A percentile compares a stretch with the other conserved stretches of the same genome.
These are phyloP conservation scores for Pichia norvegensis DNA, from an alignment of 1,139 yeast species.

Conservation along the genomic window DNA sequence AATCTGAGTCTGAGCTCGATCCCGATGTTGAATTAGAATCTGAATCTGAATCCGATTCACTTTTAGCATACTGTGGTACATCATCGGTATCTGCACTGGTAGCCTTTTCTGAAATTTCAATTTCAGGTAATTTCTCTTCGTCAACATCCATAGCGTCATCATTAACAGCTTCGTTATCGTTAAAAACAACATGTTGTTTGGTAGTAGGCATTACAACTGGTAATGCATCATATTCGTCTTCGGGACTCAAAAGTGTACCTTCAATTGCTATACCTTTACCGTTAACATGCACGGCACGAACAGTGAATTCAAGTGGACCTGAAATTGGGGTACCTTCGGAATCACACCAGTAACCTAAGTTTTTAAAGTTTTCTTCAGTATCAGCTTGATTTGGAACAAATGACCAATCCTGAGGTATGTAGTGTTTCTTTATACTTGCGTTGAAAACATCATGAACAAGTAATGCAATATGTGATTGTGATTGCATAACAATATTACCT, in stretches of 20 bases:
- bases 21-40: slow-evolving; percentile 2
- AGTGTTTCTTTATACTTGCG: slow-evolving; percentile 79
- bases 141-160: slow-evolving; percentile 25
- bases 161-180: slow-evolving; percentile 26
- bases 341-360: slow-evolving; percentile 85
- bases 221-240: slow-evolving; percentile 48
- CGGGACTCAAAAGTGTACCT: slow-evolving; percentile 67
- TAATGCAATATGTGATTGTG: slow-evolving; percentile 91
- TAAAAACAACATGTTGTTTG: slow-evolving; percentile 24
- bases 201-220: slow-evolving; percentile 34
- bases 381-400: slow-evolving; percentile 74
- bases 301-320: slow-evolving; percentile 70
- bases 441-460: slow-evolving; percentile 89
- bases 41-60: slow-evolving; percentile 1
- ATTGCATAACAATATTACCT: slow-evolving; percentile 85
- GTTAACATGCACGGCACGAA: slow-evolving; percentile 64
- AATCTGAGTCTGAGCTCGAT: slow-evolving; percentile 3
- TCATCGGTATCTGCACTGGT: slow-evolving; percentile 1
- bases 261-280: slow-evolving; percentile 81
- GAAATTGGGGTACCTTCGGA: slow-evolving; percentile 64
- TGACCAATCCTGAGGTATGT: slow-evolving; percentile 76
- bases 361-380: slow-evolving; percentile 21
- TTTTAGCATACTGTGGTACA: neutral
- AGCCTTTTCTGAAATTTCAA: neutral
- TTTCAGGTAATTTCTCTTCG: slow-evolving; percentile 1